Conservation (phyloP, 1,284 basidiomycete species). For the Tylopilus sp. region DNA sequence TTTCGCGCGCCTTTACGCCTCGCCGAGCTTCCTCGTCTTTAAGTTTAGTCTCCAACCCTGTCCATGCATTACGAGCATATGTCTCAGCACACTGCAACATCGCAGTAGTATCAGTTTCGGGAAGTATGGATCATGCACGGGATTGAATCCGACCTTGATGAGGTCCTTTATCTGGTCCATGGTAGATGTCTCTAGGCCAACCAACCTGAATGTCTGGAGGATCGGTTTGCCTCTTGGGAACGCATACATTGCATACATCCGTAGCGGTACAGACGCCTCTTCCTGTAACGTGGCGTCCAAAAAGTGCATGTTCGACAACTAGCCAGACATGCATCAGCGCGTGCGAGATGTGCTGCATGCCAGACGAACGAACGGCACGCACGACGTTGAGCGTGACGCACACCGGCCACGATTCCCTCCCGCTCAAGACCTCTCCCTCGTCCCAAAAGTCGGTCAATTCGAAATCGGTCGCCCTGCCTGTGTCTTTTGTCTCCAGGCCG, state of each 20-base stretch:
- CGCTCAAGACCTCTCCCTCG: slow-evolving; percentile 65
- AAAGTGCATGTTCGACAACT: slow-evolving; percentile 59
- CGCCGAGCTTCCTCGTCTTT: slow-evolving; percentile 46
- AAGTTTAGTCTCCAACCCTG: slow-evolving; percentile 44
- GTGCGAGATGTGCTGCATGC: not conserved
- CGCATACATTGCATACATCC: slow-evolving; percentile 61
- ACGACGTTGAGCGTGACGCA: slow-evolving; percentile 76
- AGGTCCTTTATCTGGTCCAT: slow-evolving; percentile 47
- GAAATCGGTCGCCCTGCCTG: slow-evolving; percentile 58
- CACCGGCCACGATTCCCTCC: slow-evolving; percentile 66
- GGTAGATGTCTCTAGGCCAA: slow-evolving; percentile 57
- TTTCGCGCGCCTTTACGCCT: slow-evolving; percentile 42
- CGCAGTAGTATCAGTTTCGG: slow-evolving; percentile 1
- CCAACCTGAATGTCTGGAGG: slow-evolving; percentile 60
- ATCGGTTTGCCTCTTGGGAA: slow-evolving; percentile 44
- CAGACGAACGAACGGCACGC: slow-evolving; percentile 21
- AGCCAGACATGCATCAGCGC: not conserved
- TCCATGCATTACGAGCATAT: slow-evolving; percentile 42
- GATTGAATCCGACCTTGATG: slow-evolving; percentile 44
- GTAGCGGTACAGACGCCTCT: slow-evolving; percentile 58
- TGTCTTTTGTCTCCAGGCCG: slow-evolving; percentile 54
- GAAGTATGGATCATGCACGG: not conserved
- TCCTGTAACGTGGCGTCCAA: slow-evolving; percentile 69
- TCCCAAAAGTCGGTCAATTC: slow-evolving; percentile 84
- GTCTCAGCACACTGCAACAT: slow-evolving; percentile 52